Base-by-base conservation (phyloP, 139 green algal genomes). In the Zygnema cylindricum region DNA sequence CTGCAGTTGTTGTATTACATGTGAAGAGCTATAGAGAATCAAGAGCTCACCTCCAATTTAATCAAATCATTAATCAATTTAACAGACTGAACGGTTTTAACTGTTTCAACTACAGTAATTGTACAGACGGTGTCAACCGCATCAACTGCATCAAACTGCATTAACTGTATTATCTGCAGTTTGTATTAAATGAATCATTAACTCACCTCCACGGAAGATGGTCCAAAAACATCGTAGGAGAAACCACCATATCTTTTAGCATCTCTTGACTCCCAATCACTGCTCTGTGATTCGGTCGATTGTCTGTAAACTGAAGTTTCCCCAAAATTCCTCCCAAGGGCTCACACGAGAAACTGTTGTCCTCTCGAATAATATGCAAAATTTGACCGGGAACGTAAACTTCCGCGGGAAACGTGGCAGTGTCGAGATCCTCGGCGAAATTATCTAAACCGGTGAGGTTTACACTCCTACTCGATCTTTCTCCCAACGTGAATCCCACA, bases 141-240 rank as follows among this genome's bases (percentile, higher is more conserved):
- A n/a, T n/a, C n/a, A n/a, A n/a, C n/a, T n/a, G n/a, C n/a, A n/a
- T n/a, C n/a, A n/a, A n/a, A n/a, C n/a, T n/a, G n/a, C n/a, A n/a
- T n/a, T n/a, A n/a, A n/a, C n/a, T n/a, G n/a, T n/a, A n/a, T n/a
- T n/a, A n/a, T n/a, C n/a, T n/a, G n/a, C n/a, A n/a, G n/a, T n/a
- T n/a, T n/a, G n/a, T n/a, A n/a, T n/a, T 57, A 32, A 82, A 25
- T 82, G 78, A 86, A 39, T 55, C 3, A 88, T 21, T 77, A 16
- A n/a, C 86, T 69, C 36, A 91, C 86, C 86, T 91, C 86, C 86
- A 91, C 2, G 86, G 86, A n/a, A 91, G 79, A 49, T 91, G 86
- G 63, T 91, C 86, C 30, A 91, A 63, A 43, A 91, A 91, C 86
- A 91, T 91, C 79, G 81, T 77, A n/a, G 79, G 55, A 0, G 69